Percentiles rank a stretch among this genome's conserved stretches.
Evolutionary conservation across 139 green algal genomes (phyloP).

Genomic region (Astrephomene gubernaculifera): DNA sequence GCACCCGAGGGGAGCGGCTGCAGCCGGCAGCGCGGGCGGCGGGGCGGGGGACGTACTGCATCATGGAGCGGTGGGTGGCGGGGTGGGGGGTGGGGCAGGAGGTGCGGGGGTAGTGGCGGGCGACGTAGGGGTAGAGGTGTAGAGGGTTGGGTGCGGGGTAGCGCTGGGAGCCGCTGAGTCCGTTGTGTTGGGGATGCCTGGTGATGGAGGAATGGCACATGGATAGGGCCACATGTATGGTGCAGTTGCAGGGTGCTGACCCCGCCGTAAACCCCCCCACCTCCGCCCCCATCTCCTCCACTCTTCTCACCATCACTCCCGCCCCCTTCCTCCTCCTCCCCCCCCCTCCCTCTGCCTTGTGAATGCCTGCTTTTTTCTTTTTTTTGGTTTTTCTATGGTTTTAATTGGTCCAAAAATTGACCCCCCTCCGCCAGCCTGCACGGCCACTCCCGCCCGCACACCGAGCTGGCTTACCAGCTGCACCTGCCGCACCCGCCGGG

Average conservation of each 20-base stretch:
- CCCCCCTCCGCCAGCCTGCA: background rate
- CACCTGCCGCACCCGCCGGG: slow-evolving; percentile 1
- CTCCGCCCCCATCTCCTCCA: background rate
- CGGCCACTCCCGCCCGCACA: slow-evolving; percentile 7
- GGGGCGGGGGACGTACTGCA: slow-evolving; percentile 32
- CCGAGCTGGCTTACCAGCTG: slow-evolving; percentile 57
- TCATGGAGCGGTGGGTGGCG: slow-evolving; percentile 13
- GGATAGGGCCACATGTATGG: background rate
- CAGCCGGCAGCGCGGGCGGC: slow-evolving; percentile 42
- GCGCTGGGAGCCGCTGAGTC: too few relatives aligned
- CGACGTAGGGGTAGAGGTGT: background rate
- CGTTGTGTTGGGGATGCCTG: background rate
- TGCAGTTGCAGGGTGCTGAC: background rate
- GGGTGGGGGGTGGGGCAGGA: background rate
- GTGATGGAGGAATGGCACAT: background rate
- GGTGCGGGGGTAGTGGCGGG: background rate
- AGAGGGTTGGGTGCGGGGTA: too few relatives aligned
- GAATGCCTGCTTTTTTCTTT: too few relatives aligned
- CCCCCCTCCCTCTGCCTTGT: too few relatives aligned
- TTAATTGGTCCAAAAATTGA: background rate
- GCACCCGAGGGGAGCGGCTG: slow-evolving; percentile 56
- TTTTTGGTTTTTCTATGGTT: background rate
- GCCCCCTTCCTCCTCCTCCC: background rate
- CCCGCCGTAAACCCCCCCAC: background rate
- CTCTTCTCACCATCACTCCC: background rate